Evolutionary conservation across 2,329 filamentous ascomycete species (phyloP).

Genomic region (Bipolaris sorokiniana): DNA sequence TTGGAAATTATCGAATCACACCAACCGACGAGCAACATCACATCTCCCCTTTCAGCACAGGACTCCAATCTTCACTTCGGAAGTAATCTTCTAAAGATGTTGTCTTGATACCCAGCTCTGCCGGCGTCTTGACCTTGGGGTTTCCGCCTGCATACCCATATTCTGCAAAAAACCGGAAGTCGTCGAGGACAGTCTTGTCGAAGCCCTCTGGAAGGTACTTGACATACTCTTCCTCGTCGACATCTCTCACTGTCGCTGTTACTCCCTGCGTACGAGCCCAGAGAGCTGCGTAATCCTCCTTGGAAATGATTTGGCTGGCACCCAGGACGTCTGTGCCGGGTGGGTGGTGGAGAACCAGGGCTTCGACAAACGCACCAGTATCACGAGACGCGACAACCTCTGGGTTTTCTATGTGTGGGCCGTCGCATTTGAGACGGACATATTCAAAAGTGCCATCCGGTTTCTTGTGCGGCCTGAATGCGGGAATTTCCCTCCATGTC

Average conservation of each 20-base stretch:
- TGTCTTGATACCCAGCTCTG: constrained; percentile 11
- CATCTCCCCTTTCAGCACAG: constrained; percentile 5
- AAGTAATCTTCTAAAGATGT: constrained; percentile 9
- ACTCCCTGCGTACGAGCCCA: constrained; percentile 11
- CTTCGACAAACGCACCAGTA: constrained; percentile 10
- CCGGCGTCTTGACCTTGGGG: constrained; percentile 9
- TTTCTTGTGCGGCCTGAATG: constrained; percentile 9
- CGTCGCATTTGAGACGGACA: constrained; percentile 1
- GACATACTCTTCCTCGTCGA: constrained; percentile 5
- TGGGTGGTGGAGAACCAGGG: constrained; percentile 9
- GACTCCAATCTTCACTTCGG: constrained; percentile 7
- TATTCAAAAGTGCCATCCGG: constrained; percentile 8
- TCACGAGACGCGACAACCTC: constrained; percentile 6
- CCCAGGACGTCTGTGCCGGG: constrained; percentile 11
- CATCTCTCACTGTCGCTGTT: constrained; percentile 1
- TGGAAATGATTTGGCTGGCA: constrained; percentile 9
- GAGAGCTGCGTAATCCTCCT: constrained; percentile 6
- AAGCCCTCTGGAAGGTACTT: constrained; percentile 8
- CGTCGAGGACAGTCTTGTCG: not conserved
- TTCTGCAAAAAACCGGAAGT: constrained; percentile 8
- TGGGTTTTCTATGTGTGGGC: constrained; percentile 1
- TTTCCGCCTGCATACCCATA: constrained; percentile 12
- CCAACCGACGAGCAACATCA: not conserved
- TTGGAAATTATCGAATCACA: not conserved
- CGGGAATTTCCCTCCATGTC: constrained; percentile 9